Evolutionary conservation across 768 basidiomycete species (phyloP), one percentile per base, ranked within the genome.

Genomic region (Russula virescens): DNA sequence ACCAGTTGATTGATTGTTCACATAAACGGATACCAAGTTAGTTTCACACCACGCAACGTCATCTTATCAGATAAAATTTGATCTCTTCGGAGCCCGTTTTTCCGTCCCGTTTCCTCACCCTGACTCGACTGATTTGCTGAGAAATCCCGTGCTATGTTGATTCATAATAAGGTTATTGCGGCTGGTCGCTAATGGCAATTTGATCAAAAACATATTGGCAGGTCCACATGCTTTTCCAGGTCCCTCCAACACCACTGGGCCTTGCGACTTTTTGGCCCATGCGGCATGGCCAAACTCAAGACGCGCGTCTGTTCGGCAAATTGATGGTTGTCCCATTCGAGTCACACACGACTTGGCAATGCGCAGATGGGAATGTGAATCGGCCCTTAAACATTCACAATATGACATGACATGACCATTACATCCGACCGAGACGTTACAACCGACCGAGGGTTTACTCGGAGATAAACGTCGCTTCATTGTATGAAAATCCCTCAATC

Each of bases 391-490:
- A 28, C 38, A 6, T 52, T 38, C 38, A 38, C 38, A 14, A 38
- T 21, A 38, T 40, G 19, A 59, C 42, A 19, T 11, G n/a, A 2
- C 11, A 42, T n/a, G n/a, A n/a, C n/a, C n/a, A n/a, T n/a, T n/a
- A 10, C 18, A 23, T n/a, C 14, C 19, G 2, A n/a, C n/a, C n/a
- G n/a, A n/a, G n/a, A n/a, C n/a, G n/a, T n/a, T n/a, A n/a, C n/a
- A 40, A 23, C 31, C 9, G 13, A n/a, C n/a, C 35, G 1, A 16
- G 5, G 23, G n/a, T 2, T 58, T 38, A 62, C 40, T 66, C 62
- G 2, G 92, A 95, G 69, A 98, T 91, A 75, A 89, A 97, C 2
- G 94, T 88, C 0, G 93, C 91, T 72, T 98, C 95, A 70, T 83
- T 90, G 79, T 89, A 98, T n/a, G 91, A 46, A 47, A 71, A 69